Base-by-base conservation (phyloP, 257 asterid genomes). In the Solanum sejunctum region DNA sequence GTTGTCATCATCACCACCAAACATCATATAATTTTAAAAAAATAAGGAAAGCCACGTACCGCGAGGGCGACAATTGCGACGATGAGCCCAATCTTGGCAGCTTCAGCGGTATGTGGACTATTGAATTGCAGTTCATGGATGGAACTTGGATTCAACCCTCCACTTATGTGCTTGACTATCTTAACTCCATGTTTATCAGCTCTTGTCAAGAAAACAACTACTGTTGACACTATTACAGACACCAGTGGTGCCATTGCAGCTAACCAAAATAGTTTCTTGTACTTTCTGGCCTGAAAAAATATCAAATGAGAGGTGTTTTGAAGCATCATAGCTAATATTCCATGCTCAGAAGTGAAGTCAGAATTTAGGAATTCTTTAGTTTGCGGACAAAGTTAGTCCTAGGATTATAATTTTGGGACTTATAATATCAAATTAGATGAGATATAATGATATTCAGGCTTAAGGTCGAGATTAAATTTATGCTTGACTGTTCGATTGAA, bases 181-280 rank as follows among this genome's bases (percentile, higher is more conserved):
- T 87, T 80, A 72, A 90, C 89, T 47, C 91, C 92, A 67, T 88
- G 87, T 20, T 88, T 81, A 81, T 90, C 90, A 41, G 91, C 92
- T 54, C 87, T 84, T 45, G 92, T 90, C 45, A 90, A 67, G 84
- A 43, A 88, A 26, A 90, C 92, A 39, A 87, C 15, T 26, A 90
- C 69, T 11, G 91, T 90, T 45, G 91, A 82, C 43, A 90, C 28
- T 61, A 89, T 51, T 9, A 90, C 90, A 12, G 91, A 90, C 51
- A 85, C 5, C 26, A 90, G 71, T 49, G 91, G 93, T 67, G 88
- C 91, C 49, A 81, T 86, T 32, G 91, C 88, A 16, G 93, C 81
- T 80, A 90, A 58, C 91, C 91, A 90, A 81, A 86, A 90, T 17
- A 87, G 86, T 84, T 89, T 89, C 84, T 81, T 87, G 83, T 89